A percentile compares a stretch with the other conserved stretches of the same genome.
Evolutionary conservation across 2,329 filamentous ascomycete genomes (phyloP).

Genomic region (Hypoxylon sp.): DNA sequence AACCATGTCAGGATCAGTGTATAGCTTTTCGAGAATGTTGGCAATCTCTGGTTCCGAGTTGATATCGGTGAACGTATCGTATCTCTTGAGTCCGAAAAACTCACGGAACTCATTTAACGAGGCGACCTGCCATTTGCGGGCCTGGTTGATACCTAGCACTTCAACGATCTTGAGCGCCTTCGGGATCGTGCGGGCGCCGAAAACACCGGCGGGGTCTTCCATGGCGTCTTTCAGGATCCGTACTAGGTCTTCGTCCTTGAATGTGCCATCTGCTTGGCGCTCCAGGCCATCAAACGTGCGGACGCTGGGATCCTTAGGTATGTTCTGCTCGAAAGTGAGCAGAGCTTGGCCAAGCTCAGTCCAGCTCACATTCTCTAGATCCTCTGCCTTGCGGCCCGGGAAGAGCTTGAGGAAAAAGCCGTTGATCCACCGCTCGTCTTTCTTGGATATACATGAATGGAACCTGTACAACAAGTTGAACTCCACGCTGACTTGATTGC

Average conservation of each 20-base stretch:
- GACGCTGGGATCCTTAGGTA: slow-evolving; percentile 61
- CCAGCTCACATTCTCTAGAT: slow-evolving; percentile 47
- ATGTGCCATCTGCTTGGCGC: slow-evolving; percentile 65
- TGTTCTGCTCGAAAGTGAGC: slow-evolving; percentile 56
- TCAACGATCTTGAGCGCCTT: slow-evolving; percentile 72
- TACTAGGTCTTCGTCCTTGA: slow-evolving; percentile 71
- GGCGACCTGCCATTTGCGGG: slow-evolving; percentile 72
- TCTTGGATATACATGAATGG: slow-evolving; percentile 72
- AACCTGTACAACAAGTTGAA: slow-evolving; percentile 78
- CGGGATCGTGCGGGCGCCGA: slow-evolving; percentile 72
- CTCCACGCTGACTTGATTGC: slow-evolving; percentile 77
- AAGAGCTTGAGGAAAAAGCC: slow-evolving; percentile 66
- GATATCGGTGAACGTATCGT: slow-evolving; percentile 71
- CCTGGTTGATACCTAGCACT: slow-evolving; percentile 73
- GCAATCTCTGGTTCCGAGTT: slow-evolving; percentile 70
- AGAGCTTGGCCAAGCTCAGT: slow-evolving; percentile 46
- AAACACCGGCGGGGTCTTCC: slow-evolving; percentile 72
- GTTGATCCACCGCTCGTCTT: slow-evolving; percentile 74
- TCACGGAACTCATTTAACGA: slow-evolving; percentile 76
- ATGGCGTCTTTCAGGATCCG: slow-evolving; percentile 70
- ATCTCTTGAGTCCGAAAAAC: slow-evolving; percentile 72
- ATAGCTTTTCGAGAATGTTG: slow-evolving; percentile 69
- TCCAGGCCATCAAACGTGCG: slow-evolving; percentile 66
- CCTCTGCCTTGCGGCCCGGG: slow-evolving; percentile 44
- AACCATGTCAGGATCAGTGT: slow-evolving; percentile 75